Conservation (phyloP, 2,329 filamentous ascomycete genomes). For the Phialophora verrucosa region DNA sequence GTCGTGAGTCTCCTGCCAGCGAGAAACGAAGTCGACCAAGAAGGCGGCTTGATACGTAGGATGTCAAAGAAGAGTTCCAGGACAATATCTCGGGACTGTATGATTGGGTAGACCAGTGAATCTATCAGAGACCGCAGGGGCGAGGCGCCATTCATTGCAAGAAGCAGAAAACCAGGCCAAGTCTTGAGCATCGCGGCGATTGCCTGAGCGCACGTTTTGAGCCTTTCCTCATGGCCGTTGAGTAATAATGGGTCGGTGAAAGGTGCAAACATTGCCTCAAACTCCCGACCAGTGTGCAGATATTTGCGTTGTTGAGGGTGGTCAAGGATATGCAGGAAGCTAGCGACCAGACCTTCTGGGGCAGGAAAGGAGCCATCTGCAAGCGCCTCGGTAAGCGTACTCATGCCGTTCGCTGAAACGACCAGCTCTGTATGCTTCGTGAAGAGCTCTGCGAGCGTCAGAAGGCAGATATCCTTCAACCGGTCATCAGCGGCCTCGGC, state of each 20-base stretch:
- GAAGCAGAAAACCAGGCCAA: slow-evolving; percentile 87
- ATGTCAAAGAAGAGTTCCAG: slow-evolving; percentile 85
- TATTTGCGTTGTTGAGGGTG: slow-evolving; percentile 79
- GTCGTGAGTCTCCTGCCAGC: slow-evolving; percentile 92
- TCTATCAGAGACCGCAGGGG: slow-evolving; percentile 80
- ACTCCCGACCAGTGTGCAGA: slow-evolving; percentile 83
- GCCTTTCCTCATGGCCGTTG: slow-evolving; percentile 63
- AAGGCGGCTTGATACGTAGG: slow-evolving; percentile 86
- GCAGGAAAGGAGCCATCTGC: slow-evolving; percentile 90
- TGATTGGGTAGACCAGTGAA: slow-evolving; percentile 64
- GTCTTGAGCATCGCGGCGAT: slow-evolving; percentile 89
- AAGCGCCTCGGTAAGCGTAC: slow-evolving; percentile 86
- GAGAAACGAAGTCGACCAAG: slow-evolving; percentile 94
- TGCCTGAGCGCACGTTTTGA: slow-evolving; percentile 90
- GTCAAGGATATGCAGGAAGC: slow-evolving; percentile 90
- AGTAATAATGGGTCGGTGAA: slow-evolving; percentile 80
- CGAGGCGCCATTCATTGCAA: slow-evolving; percentile 86
- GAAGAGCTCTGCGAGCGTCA: slow-evolving; percentile 90
- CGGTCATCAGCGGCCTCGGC: slow-evolving; percentile 86
- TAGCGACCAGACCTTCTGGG: slow-evolving; percentile 82
- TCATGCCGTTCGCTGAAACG: slow-evolving; percentile 81
- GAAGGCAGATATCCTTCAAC: slow-evolving; percentile 84
- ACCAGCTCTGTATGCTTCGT: slow-evolving; percentile 82
- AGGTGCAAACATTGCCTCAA: slow-evolving; percentile 86
- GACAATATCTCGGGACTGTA: slow-evolving; percentile 72